Percentiles rank a stretch among this genome's conserved stretches.
Conservation (phyloP, 192 early-diverging fungal genomes). For the Chytriomyces sp. region DNA sequence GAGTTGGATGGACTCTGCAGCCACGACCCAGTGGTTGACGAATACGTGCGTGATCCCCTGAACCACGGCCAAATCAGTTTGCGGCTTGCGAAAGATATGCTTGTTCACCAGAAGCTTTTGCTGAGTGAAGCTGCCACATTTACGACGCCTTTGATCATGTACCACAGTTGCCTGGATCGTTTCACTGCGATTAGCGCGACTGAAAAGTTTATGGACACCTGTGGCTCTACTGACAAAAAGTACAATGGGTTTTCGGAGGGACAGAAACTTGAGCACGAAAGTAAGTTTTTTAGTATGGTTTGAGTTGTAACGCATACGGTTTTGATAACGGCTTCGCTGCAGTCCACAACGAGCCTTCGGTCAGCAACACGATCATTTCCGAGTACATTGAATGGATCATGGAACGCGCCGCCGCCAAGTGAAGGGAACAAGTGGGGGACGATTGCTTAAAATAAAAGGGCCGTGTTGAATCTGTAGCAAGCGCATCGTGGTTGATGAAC, state of each 20-base stretch:
- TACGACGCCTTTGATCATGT: conserved; percentile 29
- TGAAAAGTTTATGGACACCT: conserved; percentile 1
- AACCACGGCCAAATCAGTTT: not conserved
- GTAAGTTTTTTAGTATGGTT: not conserved
- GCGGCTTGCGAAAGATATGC: conserved; percentile 25
- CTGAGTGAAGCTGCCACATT: not conserved
- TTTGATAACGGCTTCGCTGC: not conserved
- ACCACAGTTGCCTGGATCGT: conserved; percentile 1
- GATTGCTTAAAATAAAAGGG: not conserved
- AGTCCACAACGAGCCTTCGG: conserved; percentile 37
- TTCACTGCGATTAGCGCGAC: conserved; percentile 1
- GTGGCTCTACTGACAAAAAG: conserved; percentile 24
- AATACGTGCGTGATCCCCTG: conserved; percentile 29
- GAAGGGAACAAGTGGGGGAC: not conserved
- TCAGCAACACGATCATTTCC: conserved; percentile 12
- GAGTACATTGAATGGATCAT: conserved; percentile 36
- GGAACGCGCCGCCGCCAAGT: conserved; percentile 11
- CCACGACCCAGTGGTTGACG: conserved; percentile 4
- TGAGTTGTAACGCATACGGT: not conserved
- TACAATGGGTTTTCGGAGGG: conserved; percentile 22
- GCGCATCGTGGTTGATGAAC: not conserved
- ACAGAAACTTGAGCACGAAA: conserved; percentile 24
- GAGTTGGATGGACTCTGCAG: conserved; percentile 26
- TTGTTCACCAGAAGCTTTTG: not conserved
- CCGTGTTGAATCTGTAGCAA: not conserved